Evolutionary conservation across 2,329 filamentous ascomycete species (phyloP).

Genomic region (Cadophora malorum): DNA sequence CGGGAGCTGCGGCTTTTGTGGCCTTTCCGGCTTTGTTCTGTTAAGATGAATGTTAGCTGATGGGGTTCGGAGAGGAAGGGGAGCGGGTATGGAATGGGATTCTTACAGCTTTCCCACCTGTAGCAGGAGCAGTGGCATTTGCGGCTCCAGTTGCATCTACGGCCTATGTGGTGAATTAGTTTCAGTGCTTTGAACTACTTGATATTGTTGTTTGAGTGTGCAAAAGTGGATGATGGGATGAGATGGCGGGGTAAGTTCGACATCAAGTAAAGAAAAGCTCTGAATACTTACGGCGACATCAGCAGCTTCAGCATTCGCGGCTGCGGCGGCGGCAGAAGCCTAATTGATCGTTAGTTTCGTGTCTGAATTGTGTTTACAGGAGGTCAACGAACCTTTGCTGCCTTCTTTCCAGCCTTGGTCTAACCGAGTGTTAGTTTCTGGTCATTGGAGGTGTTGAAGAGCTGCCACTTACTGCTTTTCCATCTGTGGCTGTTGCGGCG

Average conservation of each 20-base stretch:
- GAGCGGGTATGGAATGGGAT: background rate
- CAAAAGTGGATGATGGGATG: background rate
- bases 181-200: background rate
- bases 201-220: background rate
- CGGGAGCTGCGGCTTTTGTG: constrained; percentile 11
- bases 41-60: background rate
- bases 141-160: background rate
- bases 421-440: background rate
- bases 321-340: background rate
- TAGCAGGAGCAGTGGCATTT: background rate
- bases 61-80: background rate
- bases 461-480: constrained; percentile 3
- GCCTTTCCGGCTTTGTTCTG: constrained; percentile 18
- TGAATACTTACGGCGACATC: background rate
- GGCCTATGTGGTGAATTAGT: background rate
- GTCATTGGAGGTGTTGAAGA: too few species aligned
- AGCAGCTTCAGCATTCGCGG: background rate
- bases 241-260: background rate
- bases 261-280: background rate
- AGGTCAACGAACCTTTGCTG: constrained; percentile 2
- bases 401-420: constrained; percentile 4
- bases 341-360: background rate
- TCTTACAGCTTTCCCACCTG: background rate
- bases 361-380: too few species aligned
- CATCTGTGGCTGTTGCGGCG: background rate